A percentile compares a stretch with the other conserved stretches of the same genome.
Conservation (phyloP, 768 basidiomycete species). For the Mycena galericulata region DNA sequence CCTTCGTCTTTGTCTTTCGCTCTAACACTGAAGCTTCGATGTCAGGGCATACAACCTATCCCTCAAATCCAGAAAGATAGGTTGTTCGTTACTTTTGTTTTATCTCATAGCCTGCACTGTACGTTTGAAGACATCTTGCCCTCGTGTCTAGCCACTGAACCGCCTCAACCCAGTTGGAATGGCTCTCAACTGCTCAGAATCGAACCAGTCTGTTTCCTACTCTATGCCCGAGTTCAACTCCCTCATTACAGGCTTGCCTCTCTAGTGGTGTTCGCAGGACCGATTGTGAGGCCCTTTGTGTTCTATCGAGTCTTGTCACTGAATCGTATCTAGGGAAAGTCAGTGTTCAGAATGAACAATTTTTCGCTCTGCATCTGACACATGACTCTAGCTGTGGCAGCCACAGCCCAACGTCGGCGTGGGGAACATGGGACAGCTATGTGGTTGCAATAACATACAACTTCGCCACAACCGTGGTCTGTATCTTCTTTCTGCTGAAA, state of each 20-base stretch:
- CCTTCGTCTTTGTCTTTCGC: too few relatives aligned
- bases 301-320: too few relatives aligned
- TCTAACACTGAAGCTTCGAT: too few relatives aligned
- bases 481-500: slow-evolving; percentile 63
- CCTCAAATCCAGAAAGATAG: slow-evolving; percentile 55
- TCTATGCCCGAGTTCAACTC: too few relatives aligned
- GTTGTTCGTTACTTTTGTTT: slow-evolving; percentile 50
- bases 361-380: background rate
- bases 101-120: slow-evolving; percentile 61
- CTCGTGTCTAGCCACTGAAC: background rate
- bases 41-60: slow-evolving; percentile 60
- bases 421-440: slow-evolving; percentile 70
- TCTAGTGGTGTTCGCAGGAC: slow-evolving; percentile 46
- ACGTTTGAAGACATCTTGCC: slow-evolving; percentile 37
- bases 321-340: slow-evolving; percentile 48
- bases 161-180: slow-evolving; percentile 60
- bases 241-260: background rate
- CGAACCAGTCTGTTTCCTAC: slow-evolving; percentile 55
- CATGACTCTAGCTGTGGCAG: slow-evolving; percentile 66
- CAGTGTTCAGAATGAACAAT: slow-evolving; percentile 20
- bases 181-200: slow-evolving; percentile 64
- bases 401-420: slow-evolving; percentile 43
- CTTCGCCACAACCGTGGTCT: slow-evolving; percentile 60
- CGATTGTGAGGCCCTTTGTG: too few relatives aligned
- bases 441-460: slow-evolving; percentile 70